Conservation (phyloP, 2,329 filamentous ascomycete species). For the Diaporthe vexans region DNA sequence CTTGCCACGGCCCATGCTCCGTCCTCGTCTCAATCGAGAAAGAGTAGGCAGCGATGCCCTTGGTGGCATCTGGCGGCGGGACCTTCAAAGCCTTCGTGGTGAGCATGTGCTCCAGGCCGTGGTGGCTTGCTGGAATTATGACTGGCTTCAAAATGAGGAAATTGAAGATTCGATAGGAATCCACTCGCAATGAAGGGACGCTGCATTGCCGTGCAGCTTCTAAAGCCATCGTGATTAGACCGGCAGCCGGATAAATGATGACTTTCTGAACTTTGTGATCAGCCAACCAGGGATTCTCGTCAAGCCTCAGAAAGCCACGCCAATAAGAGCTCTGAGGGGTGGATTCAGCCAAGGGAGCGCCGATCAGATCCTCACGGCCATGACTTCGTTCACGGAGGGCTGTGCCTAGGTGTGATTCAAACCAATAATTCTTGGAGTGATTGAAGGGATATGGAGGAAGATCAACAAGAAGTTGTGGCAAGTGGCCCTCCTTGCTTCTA, state of each 20-base stretch:
- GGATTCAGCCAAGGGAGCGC: constrained; percentile 59
- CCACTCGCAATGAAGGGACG: constrained; percentile 23
- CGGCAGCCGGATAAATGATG: constrained; percentile 65
- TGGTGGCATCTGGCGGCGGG: constrained; percentile 29
- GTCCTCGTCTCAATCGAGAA: constrained; percentile 64
- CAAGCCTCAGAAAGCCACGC: constrained; percentile 63
- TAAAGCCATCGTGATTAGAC: constrained; percentile 64
- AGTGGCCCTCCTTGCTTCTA: constrained; percentile 36
- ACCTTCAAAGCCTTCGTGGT: constrained; percentile 54
- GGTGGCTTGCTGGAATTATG: constrained; percentile 60
- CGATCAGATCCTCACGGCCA: constrained; percentile 65
- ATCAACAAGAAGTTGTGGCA: constrained; percentile 53
- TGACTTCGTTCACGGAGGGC: constrained; percentile 60
- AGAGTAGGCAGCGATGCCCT: constrained; percentile 46
- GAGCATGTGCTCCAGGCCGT: constrained; percentile 65
- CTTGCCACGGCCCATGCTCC: constrained; percentile 56
- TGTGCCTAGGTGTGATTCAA: constrained; percentile 62
- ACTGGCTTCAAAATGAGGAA: constrained; percentile 66
- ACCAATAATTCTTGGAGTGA: constrained; percentile 66
- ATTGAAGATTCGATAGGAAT: constrained; percentile 57
- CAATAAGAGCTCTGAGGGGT: constrained; percentile 62
- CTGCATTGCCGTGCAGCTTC: constrained; percentile 58
- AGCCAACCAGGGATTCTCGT: constrained; percentile 66
- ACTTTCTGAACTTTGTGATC: constrained; percentile 66
- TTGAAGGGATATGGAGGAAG: constrained; percentile 70